Evolutionary conservation across 768 basidiomycete species (phyloP).

Genomic region (Chalciporus chontae): DNA sequence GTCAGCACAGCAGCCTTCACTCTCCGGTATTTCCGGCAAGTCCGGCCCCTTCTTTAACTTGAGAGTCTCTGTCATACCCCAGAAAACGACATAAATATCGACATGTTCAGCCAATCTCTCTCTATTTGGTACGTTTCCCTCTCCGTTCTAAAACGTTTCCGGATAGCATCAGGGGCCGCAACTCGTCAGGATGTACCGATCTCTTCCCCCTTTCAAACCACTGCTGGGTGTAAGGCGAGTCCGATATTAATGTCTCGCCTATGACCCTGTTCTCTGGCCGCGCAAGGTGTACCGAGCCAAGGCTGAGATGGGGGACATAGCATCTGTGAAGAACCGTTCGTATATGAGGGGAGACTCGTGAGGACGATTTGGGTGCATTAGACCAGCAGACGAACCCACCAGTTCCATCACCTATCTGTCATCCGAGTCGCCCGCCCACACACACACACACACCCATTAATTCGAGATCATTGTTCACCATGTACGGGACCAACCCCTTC

Average conservation of each 20-base stretch:
- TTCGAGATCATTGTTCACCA: neutral
- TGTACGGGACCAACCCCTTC: constrained; percentile 30
- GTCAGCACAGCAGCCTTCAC: neutral
- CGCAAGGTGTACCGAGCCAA: too few relatives aligned
- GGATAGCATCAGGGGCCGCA: neutral
- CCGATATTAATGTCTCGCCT: neutral
- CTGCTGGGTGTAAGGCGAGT: neutral
- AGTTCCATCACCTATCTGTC: too few relatives aligned
- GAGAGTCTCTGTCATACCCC: neutral
- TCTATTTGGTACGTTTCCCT: neutral
- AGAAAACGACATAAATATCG: neutral
- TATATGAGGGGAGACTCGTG: neutral
- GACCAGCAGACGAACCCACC: neutral
- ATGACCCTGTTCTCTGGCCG: too few relatives aligned
- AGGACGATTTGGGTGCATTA: neutral
- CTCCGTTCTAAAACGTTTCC: neutral
- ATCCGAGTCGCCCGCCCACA: neutral
- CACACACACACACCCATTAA: too few relatives aligned
- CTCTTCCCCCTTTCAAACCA: neutral
- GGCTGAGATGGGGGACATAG: neutral
- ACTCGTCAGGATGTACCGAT: neutral
- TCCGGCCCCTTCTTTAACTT: neutral
- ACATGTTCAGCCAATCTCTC: neutral
- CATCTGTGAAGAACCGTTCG: neutral
- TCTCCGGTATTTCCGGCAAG: neutral